Evolutionary conservation across 208 protist genomes (phyloP).

Genomic region (Leishmania aethiopica): DNA sequence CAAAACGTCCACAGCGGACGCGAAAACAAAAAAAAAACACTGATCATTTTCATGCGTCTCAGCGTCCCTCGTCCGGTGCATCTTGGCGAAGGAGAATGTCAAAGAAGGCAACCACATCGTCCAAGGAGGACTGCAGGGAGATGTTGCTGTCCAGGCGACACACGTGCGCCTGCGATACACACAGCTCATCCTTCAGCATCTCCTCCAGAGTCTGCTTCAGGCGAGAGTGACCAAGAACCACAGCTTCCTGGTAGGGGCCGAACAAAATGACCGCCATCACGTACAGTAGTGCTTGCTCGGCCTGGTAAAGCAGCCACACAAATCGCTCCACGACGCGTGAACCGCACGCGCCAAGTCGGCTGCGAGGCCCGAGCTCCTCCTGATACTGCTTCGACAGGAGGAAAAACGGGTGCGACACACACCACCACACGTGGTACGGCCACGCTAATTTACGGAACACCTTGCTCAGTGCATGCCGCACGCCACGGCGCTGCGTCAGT

Average conservation of each 20-base stretch:
- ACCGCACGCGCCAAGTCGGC: neutral
- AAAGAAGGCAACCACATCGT: slow-evolving; percentile 62
- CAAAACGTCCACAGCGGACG: neutral
- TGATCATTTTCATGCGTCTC: neutral
- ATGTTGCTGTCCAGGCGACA: slow-evolving; percentile 66
- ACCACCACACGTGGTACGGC: slow-evolving; percentile 30
- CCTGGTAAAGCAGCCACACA: slow-evolving; percentile 20
- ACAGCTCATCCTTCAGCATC: slow-evolving; percentile 55
- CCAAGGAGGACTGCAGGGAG: slow-evolving; percentile 55
- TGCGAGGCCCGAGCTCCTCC: slow-evolving; percentile 31
- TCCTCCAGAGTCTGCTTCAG: slow-evolving; percentile 37
- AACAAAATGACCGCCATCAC: slow-evolving; percentile 77
- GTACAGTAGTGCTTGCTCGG: slow-evolving; percentile 55
- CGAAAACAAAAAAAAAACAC: neutral
- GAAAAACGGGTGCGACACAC: slow-evolving; percentile 35
- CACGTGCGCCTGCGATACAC: slow-evolving; percentile 47
- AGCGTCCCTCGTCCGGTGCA: neutral
- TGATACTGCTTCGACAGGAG: slow-evolving; percentile 53
- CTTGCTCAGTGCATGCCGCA: neutral
- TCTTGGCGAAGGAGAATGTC: slow-evolving; percentile 44
- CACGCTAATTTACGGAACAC: slow-evolving; percentile 1
- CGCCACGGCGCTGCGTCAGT: neutral
- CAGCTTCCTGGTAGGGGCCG: slow-evolving; percentile 55
- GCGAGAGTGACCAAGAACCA: slow-evolving; percentile 40
- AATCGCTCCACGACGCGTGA: slow-evolving; percentile 21